Conservation (phyloP, 225 moss, liverwort and hornwort genomes). For the Pleurozium schreberi region DNA sequence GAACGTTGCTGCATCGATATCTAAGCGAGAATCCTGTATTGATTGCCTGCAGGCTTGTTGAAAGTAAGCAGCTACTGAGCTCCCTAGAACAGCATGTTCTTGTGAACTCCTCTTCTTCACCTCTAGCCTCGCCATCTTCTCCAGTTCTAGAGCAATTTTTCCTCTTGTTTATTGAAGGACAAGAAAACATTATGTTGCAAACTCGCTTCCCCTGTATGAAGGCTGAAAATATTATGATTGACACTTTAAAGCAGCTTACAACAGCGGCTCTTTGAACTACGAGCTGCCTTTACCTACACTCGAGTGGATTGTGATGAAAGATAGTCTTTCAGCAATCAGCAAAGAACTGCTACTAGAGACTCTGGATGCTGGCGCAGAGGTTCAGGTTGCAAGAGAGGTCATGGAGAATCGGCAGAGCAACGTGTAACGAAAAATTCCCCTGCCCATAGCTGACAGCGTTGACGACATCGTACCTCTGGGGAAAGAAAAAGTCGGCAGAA, state of each 20-base stretch:
- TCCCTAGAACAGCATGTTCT: slow-evolving; percentile 78
- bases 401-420: too few relatives aligned
- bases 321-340: slow-evolving; percentile 34
- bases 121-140: slow-evolving; percentile 13
- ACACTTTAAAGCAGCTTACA: slow-evolving; percentile 27
- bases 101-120: slow-evolving; percentile 45
- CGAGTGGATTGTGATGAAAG: slow-evolving; percentile 49
- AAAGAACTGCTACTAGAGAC: slow-evolving; percentile 30
- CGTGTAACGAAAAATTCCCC: too few relatives aligned
- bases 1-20: too few relatives aligned
- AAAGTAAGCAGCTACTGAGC: slow-evolving; percentile 42
- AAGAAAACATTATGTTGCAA: slow-evolving; percentile 8
- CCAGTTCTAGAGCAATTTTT: slow-evolving; percentile 49
- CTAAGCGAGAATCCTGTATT: not conserved
- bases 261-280: slow-evolving; percentile 16
- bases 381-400: slow-evolving; percentile 13
- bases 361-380: slow-evolving; percentile 22
- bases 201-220: slow-evolving; percentile 37
- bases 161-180: slow-evolving; percentile 43
- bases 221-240: slow-evolving; percentile 43
- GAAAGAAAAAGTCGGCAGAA: too few relatives aligned
- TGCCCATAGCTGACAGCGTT: too few relatives aligned
- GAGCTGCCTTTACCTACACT: slow-evolving; percentile 41
- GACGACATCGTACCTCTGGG: too few relatives aligned
- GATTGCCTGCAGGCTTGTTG: slow-evolving; percentile 48